Conservation (phyloP, 305 asterid species). For the Galium porrigens region DNA sequence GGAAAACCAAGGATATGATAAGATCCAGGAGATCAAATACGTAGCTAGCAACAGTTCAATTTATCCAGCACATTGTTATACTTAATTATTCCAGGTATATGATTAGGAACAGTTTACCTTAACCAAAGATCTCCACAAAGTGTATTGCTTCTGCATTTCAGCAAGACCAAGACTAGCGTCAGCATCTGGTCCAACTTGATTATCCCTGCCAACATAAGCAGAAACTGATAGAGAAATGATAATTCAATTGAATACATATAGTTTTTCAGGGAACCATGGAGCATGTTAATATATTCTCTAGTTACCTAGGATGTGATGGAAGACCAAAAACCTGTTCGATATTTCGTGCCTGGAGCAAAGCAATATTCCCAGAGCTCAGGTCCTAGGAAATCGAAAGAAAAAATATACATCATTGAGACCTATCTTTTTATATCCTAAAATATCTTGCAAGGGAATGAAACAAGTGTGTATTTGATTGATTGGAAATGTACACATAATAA, state of each 20-base stretch:
- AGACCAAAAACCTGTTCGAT: conserved; percentile 39
- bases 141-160: conserved; percentile 45
- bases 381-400: conserved; percentile 30
- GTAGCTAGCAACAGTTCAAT: neutral
- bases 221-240: conserved; percentile 19
- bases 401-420: neutral
- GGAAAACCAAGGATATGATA: neutral
- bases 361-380: conserved; percentile 24
- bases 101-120: conserved; percentile 30
- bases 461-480: neutral
- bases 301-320: conserved; percentile 23
- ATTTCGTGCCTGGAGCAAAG: conserved; percentile 27
- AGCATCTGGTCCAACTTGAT: conserved; percentile 22
- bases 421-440: neutral
- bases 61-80: neutral
- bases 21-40: neutral
- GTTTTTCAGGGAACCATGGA: neutral
- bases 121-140: conserved; percentile 50
- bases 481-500: neutral
- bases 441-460: neutral
- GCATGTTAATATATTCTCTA: neutral
- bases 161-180: conserved; percentile 29
- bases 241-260: conserved; percentile 4
- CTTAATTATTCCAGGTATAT: neutral
- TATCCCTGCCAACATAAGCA: conserved; percentile 26